Conservation (phyloP, 164 flowering plant species). For the Houttuynia cordata region DNA sequence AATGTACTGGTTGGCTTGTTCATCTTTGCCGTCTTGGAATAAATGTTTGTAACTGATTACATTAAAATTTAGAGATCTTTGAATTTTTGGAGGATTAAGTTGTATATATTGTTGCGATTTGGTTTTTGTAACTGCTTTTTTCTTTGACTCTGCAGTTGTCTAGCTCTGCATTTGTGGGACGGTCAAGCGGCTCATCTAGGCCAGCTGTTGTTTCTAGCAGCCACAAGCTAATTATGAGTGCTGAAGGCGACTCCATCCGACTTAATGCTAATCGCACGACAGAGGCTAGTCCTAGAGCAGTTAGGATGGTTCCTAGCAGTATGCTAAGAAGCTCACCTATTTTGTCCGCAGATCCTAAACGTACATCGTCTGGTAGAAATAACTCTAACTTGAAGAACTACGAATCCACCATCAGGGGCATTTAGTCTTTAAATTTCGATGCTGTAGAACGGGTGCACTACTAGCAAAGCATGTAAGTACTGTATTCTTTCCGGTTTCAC, state of each 20-base stretch:
- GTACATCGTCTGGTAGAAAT: conserved; percentile 44
- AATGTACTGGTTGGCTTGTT: too few relatives aligned
- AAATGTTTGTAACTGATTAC: too few relatives aligned
- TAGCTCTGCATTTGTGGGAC: conserved; percentile 41
- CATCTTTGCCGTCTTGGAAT: too few relatives aligned
- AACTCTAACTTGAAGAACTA: conserved; percentile 38
- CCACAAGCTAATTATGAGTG: conserved; percentile 47
- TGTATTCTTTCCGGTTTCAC: background rate
- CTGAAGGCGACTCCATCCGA: conserved; percentile 48
- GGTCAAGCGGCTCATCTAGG: conserved; percentile 69
- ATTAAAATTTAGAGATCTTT: background rate
- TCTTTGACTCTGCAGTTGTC: conserved; percentile 33
- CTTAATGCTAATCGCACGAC: conserved; percentile 29
- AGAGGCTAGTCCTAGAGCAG: conserved; percentile 62
- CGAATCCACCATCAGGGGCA: conserved; percentile 68
- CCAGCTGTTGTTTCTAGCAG: conserved; percentile 58
- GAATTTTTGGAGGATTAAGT: background rate
- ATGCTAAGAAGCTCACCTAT: conserved; percentile 53
- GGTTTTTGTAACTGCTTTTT: background rate
- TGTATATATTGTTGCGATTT: too few relatives aligned
- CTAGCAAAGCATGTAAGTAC: conserved; percentile 6
- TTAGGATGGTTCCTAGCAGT: conserved; percentile 37
- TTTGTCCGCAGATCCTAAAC: conserved; percentile 52
- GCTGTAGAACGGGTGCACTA: conserved; percentile 52
- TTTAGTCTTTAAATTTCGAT: conserved; percentile 59